Conservation (phyloP, 2,329 filamentous ascomycete genomes). For the Colletotrichum magnum region DNA sequence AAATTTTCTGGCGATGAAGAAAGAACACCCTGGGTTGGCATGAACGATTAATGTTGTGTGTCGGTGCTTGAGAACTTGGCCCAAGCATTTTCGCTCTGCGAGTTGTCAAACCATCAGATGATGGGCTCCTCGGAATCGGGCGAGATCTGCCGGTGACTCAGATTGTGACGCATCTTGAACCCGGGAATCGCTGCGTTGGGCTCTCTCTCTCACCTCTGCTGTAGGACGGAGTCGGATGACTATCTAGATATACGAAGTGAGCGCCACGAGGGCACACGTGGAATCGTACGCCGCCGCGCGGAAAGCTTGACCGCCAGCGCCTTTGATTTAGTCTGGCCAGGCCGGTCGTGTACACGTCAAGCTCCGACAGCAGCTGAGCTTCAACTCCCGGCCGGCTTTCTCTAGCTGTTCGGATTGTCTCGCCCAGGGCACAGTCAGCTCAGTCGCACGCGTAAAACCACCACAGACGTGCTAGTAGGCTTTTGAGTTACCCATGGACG, state of each 20-base stretch:
- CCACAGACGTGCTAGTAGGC: neutral
- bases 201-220: too few species aligned
- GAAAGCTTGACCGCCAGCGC: neutral
- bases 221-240: neutral
- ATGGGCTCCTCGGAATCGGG: conserved; percentile 4
- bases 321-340: neutral
- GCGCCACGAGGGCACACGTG: neutral
- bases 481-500: too few species aligned
- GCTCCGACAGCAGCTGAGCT: neutral
- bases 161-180: neutral
- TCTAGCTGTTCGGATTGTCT: too few species aligned
- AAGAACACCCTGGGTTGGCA: neutral
- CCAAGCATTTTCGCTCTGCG: neutral
- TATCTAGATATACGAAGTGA: neutral
- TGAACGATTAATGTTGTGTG: neutral
- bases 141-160: neutral
- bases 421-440: neutral
- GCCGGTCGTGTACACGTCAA: neutral
- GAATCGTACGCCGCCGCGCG: conserved; percentile 1
- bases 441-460: neutral
- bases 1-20: neutral
- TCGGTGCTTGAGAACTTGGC: neutral
- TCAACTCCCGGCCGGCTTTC: too few species aligned
- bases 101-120: conserved; percentile 20
- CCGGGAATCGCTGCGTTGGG: neutral